Conservation (phyloP, 257 asterid genomes). For the Primulina eburnea region DNA sequence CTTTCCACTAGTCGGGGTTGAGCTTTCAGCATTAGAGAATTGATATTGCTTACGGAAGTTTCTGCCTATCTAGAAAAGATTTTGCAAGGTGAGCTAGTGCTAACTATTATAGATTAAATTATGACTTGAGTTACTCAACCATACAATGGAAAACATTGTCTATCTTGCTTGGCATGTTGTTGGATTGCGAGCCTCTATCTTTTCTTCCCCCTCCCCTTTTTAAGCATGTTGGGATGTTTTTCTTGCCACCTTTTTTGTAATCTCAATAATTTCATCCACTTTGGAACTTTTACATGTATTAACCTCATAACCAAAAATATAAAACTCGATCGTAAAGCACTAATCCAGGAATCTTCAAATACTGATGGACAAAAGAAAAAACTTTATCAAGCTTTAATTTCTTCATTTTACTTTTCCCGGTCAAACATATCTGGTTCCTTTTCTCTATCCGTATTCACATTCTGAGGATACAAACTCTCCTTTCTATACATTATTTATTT, state of each 20-base stretch:
- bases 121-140: too few relatives aligned
- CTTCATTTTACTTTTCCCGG: constrained; percentile 11
- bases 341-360: background rate
- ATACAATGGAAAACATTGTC: too few relatives aligned
- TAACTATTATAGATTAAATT: too few relatives aligned
- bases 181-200: constrained; percentile 25
- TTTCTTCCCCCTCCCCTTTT: constrained; percentile 10
- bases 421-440: constrained; percentile 2
- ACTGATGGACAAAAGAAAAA: background rate
- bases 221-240: constrained; percentile 40
- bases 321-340: constrained; percentile 6
- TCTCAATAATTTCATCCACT: constrained; percentile 28
- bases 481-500: background rate
- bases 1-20: background rate
- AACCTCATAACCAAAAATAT: constrained; percentile 5
- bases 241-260: constrained; percentile 39
- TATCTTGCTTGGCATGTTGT: constrained; percentile 23
- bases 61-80: too few relatives aligned
- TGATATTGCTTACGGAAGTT: too few relatives aligned
- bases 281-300: constrained; percentile 32
- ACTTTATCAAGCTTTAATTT: background rate
- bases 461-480: background rate
- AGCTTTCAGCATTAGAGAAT: background rate
- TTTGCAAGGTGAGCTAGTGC: too few relatives aligned
- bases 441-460: background rate